A percentile compares a stretch with the other conserved stretches of the same genome.
Conservation (phyloP, 768 basidiomycete genomes). For the Trametes gibbosa region DNA sequence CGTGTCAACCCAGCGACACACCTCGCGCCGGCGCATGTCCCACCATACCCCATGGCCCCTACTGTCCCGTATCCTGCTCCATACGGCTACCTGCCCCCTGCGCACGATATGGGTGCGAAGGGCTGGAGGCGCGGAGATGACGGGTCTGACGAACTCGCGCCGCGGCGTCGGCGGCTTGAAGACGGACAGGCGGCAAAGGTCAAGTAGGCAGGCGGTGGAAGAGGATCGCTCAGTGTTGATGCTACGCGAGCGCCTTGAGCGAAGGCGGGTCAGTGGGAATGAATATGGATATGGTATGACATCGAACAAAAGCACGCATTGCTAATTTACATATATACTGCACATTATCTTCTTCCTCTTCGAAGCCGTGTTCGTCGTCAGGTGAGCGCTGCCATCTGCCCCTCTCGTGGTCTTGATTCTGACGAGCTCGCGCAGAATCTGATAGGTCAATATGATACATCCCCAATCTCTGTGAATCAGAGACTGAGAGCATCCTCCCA, state of each 20-base stretch:
- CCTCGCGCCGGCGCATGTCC: slow-evolving; percentile 17
- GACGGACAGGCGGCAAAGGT: slow-evolving; percentile 26
- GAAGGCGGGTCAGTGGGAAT: neutral
- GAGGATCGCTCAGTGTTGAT: neutral
- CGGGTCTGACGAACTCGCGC: slow-evolving; percentile 13
- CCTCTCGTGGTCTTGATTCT: neutral
- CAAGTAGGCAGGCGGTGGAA: slow-evolving; percentile 2
- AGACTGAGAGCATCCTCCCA: too few relatives aligned
- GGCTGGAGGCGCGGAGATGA: slow-evolving; percentile 29
- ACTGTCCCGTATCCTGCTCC: slow-evolving; percentile 43
- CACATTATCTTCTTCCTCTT: neutral
- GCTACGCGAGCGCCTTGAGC: neutral
- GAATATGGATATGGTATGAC: neutral
- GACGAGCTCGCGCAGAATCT: neutral
- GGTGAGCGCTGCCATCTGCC: neutral
- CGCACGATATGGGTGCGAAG: slow-evolving; percentile 43
- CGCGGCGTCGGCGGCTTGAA: slow-evolving; percentile 25
- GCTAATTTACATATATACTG: neutral
- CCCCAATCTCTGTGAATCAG: neutral
- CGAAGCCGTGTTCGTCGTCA: neutral
- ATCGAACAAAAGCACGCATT: slow-evolving; percentile 1
- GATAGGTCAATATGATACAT: neutral
- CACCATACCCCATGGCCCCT: slow-evolving; percentile 38
- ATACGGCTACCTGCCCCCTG: slow-evolving; percentile 48
- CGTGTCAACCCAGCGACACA: slow-evolving; percentile 42